These are phyloP conservation scores for Rhodomyrtus psidioides DNA, from an alignment of 441 rosid species.

Conservation along the genomic window DNA sequence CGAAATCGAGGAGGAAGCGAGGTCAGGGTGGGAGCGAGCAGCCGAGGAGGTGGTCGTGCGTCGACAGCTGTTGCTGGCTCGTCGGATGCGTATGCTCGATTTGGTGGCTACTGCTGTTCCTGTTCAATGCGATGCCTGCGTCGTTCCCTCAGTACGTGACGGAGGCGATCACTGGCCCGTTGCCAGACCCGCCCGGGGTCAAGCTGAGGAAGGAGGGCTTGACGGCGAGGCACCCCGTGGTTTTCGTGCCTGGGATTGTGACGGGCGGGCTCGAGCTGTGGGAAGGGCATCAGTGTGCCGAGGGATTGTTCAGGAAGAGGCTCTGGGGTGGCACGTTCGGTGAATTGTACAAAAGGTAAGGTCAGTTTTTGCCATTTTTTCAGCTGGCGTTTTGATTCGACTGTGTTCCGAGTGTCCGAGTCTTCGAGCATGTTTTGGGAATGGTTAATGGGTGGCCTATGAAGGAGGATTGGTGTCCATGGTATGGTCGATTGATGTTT, in stretches of 20 bases:
- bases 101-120: conserved; percentile 83
- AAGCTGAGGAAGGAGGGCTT: conserved; percentile 75
- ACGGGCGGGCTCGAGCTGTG: conserved; percentile 96
- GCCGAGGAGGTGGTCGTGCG: conserved; percentile 54
- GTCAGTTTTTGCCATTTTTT: neutral
- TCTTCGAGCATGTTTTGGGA: neutral
- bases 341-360: conserved; percentile 77
- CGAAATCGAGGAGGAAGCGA: neutral
- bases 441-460: neutral
- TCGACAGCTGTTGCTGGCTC: conserved; percentile 85
- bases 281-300: conserved; percentile 92
- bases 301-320: conserved; percentile 80
- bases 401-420: neutral
- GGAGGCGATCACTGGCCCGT: conserved; percentile 82
- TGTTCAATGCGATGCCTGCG: conserved; percentile 79
- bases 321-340: conserved; percentile 98
- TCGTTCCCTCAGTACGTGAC: conserved; percentile 81
- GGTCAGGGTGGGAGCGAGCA: neutral
- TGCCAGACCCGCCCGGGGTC: conserved; percentile 86
- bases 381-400: neutral
- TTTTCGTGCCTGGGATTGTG: conserved; percentile 90
- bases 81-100: conserved; percentile 68
- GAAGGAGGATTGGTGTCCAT: neutral
- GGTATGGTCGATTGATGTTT: neutral
- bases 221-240: conserved; percentile 72